Conservation (phyloP, 1,284 basidiomycete species). For the Apiotrichum gracile region DNA sequence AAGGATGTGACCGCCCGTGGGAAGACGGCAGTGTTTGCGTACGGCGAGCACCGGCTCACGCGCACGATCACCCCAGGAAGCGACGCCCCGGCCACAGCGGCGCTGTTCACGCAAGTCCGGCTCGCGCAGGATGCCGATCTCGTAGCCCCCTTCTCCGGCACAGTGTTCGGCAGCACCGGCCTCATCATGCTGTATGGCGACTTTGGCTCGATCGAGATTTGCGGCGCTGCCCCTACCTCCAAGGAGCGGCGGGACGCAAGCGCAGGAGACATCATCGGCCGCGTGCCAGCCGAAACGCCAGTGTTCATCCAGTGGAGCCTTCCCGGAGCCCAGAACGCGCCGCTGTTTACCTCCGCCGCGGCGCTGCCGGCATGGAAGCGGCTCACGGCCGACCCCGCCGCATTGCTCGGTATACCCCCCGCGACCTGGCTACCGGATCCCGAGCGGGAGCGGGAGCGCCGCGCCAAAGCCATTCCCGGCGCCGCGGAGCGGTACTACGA, state of each 20-base stretch:
- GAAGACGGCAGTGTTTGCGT: background rate
- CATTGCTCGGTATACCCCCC: background rate
- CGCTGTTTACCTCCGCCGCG: background rate
- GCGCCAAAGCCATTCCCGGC: background rate
- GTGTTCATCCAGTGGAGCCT: conserved; percentile 3
- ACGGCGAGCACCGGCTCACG: conserved; percentile 5
- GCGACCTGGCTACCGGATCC: background rate
- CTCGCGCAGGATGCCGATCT: background rate
- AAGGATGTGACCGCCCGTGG: background rate
- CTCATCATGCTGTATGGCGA: background rate
- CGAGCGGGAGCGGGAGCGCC: background rate
- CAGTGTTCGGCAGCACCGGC: background rate
- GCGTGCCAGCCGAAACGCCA: background rate
- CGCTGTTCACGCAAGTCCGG: background rate
- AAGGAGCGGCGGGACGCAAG: background rate
- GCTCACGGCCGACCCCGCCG: conserved; percentile 3
- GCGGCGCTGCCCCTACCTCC: background rate
- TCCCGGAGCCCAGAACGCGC: background rate
- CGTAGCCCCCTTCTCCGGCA: background rate
- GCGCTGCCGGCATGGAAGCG: background rate
- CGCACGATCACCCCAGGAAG: background rate
- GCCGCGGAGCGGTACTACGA: conserved; percentile 11
- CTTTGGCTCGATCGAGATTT: conserved; percentile 2
- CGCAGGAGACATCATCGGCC: background rate
- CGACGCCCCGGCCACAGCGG: background rate